A percentile compares a stretch with the other conserved stretches of the same genome.
phyloP scores from a whole-genome alignment of 2,329 filamentous ascomycete species.

The Aureobasidium vineae region DNA sequence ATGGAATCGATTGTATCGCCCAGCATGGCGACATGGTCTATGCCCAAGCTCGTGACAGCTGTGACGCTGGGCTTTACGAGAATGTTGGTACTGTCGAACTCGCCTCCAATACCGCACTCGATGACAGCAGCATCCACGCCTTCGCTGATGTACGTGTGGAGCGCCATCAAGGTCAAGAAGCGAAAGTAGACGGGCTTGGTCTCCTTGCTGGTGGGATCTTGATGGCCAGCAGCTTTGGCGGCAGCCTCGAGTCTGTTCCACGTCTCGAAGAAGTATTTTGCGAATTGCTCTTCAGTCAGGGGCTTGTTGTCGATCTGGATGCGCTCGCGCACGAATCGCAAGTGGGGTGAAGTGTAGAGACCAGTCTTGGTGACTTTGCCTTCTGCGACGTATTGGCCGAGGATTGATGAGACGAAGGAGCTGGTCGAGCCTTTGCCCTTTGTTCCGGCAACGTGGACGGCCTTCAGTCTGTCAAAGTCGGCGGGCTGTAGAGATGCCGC shows the following conservation, averaged over 20 bases:
- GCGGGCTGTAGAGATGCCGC: slow-evolving; percentile 51
- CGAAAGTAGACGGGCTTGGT: slow-evolving; percentile 91
- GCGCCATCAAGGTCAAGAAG: slow-evolving; percentile 82
- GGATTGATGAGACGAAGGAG: slow-evolving; percentile 76
- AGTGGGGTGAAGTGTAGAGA: slow-evolving; percentile 81
- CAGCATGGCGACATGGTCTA: slow-evolving; percentile 80
- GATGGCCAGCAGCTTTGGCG: slow-evolving; percentile 51
- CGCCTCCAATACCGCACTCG: slow-evolving; percentile 92
- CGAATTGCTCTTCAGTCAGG: slow-evolving; percentile 66
- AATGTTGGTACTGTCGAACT: slow-evolving; percentile 91
- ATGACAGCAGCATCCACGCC: slow-evolving; percentile 76
- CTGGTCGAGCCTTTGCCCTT: slow-evolving; percentile 93
- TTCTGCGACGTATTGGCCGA: slow-evolving; percentile 58
- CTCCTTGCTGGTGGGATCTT: slow-evolving; percentile 50
- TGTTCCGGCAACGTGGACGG: slow-evolving; percentile 85
- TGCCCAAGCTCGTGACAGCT: slow-evolving; percentile 75
- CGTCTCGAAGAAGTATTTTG: slow-evolving; percentile 76
- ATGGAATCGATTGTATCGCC: slow-evolving; percentile 78
- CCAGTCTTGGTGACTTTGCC: slow-evolving; percentile 59
- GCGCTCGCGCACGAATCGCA: slow-evolving; percentile 78
- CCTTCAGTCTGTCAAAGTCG: slow-evolving; percentile 59
- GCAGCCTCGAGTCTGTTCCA: slow-evolving; percentile 66
- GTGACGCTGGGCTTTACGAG: slow-evolving; percentile 67
- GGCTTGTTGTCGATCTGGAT: slow-evolving; percentile 76
- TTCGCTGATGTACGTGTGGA: slow-evolving; percentile 76